Percentiles rank a stretch among this genome's conserved stretches.
Conservation (phyloP, 1,284 basidiomycete genomes). For the Fistulinella staudtii region DNA sequence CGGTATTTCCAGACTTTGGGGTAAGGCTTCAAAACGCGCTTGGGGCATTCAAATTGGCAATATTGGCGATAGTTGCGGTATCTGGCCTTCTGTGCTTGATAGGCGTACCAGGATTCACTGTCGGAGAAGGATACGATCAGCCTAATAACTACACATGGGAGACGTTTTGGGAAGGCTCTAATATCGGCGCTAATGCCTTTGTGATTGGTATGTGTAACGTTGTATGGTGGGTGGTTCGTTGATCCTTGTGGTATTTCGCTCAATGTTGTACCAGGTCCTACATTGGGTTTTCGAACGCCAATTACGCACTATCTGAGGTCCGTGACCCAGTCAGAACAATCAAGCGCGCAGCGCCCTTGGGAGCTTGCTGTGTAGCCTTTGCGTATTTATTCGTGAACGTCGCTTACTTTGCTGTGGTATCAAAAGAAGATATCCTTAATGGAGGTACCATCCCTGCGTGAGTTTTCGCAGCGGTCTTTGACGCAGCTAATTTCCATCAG, state of each 20-base stretch:
- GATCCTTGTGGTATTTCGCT: neutral
- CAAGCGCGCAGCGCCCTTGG: conserved; percentile 61
- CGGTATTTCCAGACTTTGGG: conserved; percentile 52
- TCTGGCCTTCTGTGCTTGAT: conserved; percentile 57
- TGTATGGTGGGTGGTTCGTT: conserved; percentile 47
- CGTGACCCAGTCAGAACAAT: conserved; percentile 63
- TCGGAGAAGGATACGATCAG: conserved; percentile 40
- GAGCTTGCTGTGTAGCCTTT: conserved; percentile 50
- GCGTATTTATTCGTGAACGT: conserved; percentile 62
- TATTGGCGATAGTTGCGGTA: conserved; percentile 54
- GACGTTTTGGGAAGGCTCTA: conserved; percentile 54
- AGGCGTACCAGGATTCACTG: conserved; percentile 44
- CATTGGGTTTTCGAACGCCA: conserved; percentile 66
- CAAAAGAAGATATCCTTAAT: conserved; percentile 59
- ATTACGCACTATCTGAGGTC: conserved; percentile 68
- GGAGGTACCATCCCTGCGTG: conserved; percentile 62
- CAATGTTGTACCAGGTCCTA: conserved; percentile 50
- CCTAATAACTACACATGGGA: conserved; percentile 52
- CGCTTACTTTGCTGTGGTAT: conserved; percentile 66
- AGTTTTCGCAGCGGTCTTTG: conserved; percentile 18
- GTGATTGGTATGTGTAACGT: conserved; percentile 63
- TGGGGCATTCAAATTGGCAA: conserved; percentile 60
- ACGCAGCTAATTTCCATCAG: conserved; percentile 27
- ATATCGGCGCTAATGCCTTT: conserved; percentile 48
- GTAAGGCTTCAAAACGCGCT: conserved; percentile 63